Evolutionary conservation across 257 asterid genomes (phyloP).

Genomic region (Primulina huaijiensis): DNA sequence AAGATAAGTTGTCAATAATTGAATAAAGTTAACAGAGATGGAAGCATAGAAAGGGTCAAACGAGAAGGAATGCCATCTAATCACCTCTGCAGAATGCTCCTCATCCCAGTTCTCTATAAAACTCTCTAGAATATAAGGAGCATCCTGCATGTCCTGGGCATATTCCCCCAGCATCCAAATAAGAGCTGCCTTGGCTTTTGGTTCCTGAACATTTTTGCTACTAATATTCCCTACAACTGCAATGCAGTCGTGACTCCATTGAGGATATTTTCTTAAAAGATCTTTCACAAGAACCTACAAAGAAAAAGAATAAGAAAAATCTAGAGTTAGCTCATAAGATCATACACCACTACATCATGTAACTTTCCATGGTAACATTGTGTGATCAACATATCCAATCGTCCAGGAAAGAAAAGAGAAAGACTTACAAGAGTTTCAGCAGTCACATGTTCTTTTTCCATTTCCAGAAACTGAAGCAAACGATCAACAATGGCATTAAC

Average conservation of each 20-base stretch:
- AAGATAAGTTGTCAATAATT: neutral
- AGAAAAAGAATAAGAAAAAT: constrained; percentile 11
- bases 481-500: constrained; percentile 99
- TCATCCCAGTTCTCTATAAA: constrained; percentile 95
- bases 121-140: constrained; percentile 85
- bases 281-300: constrained; percentile 94
- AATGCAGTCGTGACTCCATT: constrained; percentile 99
- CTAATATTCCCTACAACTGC: constrained; percentile 98
- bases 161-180: constrained; percentile 99
- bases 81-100: constrained; percentile 95
- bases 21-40: neutral
- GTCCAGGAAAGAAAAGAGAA: constrained; percentile 16
- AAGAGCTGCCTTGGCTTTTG: constrained; percentile 96
- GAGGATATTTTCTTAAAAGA: constrained; percentile 98
- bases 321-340: constrained; percentile 21
- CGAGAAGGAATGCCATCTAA: constrained; percentile 11
- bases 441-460: constrained; percentile 97
- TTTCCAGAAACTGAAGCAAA: constrained; percentile 96
- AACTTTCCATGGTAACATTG: constrained; percentile 8
- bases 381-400: constrained; percentile 14
- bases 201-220: constrained; percentile 92
- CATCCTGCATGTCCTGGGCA: constrained; percentile 97
- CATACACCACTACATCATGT: neutral
- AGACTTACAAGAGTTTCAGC: constrained; percentile 92
- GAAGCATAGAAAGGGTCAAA: neutral